Percentiles rank a stretch among this genome's conserved stretches.
These are phyloP conservation scores for Penicillium canescens DNA, from an alignment of 495 filamentous ascomycete genomes.

Conservation along the genomic window DNA sequence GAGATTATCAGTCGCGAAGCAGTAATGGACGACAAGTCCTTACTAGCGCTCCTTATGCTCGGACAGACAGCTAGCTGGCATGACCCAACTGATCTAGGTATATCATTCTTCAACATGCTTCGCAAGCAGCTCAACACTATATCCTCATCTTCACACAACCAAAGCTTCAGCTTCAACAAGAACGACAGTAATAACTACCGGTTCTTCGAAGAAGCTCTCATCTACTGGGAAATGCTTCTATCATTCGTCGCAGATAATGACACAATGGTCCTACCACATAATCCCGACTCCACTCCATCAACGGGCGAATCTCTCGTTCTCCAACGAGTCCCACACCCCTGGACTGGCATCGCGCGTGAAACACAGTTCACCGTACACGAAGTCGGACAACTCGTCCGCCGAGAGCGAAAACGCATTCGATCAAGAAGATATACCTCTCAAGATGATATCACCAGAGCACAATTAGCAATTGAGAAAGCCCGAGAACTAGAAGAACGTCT, in stretches of 20 bases:
- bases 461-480: slow-evolving; percentile 47
- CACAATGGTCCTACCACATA: slow-evolving; percentile 27
- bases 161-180: slow-evolving; percentile 18
- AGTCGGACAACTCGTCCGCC: slow-evolving; percentile 52
- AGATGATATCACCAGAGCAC: slow-evolving; percentile 40
- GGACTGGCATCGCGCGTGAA: slow-evolving; percentile 58
- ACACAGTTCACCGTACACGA: slow-evolving; percentile 56
- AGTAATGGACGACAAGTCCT: slow-evolving; percentile 46
- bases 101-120: slow-evolving; percentile 48
- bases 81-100: slow-evolving; percentile 52
- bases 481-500: slow-evolving; percentile 52
- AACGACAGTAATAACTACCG: slow-evolving; percentile 48
- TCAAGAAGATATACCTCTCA: slow-evolving; percentile 36
- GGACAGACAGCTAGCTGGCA: slow-evolving; percentile 61
- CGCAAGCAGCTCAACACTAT: slow-evolving; percentile 45
- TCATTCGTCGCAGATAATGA: slow-evolving; percentile 55
- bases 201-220: slow-evolving; percentile 58
- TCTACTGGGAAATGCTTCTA: slow-evolving; percentile 64
- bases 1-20: slow-evolving; percentile 48
- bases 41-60: slow-evolving; percentile 55
- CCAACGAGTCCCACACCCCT: slow-evolving; percentile 54
- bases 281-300: slow-evolving; percentile 9
- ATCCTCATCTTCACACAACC: slow-evolving; percentile 11
- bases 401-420: slow-evolving; percentile 46
- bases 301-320: slow-evolving; percentile 32